Percentiles rank a stretch among this genome's conserved stretches.
phyloP scores from a whole-genome alignment of 2,329 filamentous ascomycete species.

The Aspergillus sp. region DNA sequence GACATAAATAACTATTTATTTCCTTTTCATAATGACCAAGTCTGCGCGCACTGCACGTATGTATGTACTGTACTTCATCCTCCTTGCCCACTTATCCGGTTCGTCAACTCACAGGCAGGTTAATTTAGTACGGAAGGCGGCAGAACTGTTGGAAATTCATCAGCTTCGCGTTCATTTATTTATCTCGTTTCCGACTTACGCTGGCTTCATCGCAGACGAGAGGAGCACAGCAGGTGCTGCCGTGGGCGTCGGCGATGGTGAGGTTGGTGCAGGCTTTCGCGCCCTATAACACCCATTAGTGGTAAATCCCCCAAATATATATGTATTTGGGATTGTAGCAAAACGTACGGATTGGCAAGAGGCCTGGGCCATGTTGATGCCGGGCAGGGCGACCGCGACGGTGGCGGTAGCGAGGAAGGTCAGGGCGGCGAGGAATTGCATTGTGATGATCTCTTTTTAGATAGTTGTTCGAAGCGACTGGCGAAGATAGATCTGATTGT shows the following conservation, averaged over 20 bases:
- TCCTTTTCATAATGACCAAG: too few relatives aligned
- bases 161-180: too few relatives aligned
- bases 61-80: too few relatives aligned
- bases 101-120: too few relatives aligned
- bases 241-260: slow-evolving; percentile 1
- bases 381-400: slow-evolving; percentile 3
- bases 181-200: not conserved
- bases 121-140: too few relatives aligned
- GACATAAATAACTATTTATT: too few relatives aligned
- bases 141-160: too few relatives aligned
- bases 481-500: not conserved
- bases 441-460: not conserved
- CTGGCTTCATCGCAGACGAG: slow-evolving; percentile 3
- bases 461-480: not conserved
- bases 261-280: slow-evolving; percentile 3
- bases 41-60: too few relatives aligned
- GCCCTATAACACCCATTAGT: not conserved
- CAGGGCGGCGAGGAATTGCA: slow-evolving; percentile 9
- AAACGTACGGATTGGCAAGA: slow-evolving; percentile 7
- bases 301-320: not conserved
- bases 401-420: slow-evolving; percentile 4
- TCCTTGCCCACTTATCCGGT: too few relatives aligned
- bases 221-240: slow-evolving; percentile 5
- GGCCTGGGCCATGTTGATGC: not conserved
- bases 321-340: not conserved